Percentiles rank a stretch among this genome's conserved stretches.
Evolutionary conservation across 83 land plant genomes (phyloP).

Genomic region (Thuja plicata): DNA sequence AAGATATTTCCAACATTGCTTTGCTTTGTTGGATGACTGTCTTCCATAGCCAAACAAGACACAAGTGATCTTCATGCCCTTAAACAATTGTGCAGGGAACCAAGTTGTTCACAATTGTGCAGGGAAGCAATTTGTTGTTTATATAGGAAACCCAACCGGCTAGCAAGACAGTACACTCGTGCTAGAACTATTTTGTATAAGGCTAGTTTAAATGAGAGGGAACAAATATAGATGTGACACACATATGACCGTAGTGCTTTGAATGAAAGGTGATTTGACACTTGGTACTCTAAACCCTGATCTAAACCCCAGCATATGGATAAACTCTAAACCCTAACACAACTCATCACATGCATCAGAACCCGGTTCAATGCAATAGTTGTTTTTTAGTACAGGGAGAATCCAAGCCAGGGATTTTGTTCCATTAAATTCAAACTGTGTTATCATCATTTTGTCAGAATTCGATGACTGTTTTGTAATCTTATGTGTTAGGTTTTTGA

Average conservation of each 20-base stretch:
- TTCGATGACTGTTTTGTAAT: background rate
- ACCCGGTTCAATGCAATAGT: background rate
- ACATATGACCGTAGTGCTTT: background rate
- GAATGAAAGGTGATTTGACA: slow-evolving; percentile 8
- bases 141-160: background rate
- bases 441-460: slow-evolving; percentile 9
- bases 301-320: background rate
- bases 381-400: background rate
- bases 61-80: background rate
- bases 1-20: background rate
- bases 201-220: background rate
- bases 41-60: background rate
- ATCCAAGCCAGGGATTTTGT: background rate
- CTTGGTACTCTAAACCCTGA: background rate
- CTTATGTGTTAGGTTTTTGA: background rate
- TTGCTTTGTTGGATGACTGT: background rate
- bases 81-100: background rate
- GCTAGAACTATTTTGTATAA: background rate
- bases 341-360: background rate
- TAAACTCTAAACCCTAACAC: background rate
- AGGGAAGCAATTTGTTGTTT: background rate
- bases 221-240: background rate
- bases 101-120: background rate
- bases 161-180: background rate
- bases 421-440: background rate